Base-by-base conservation (phyloP, 2,329 filamentous ascomycete genomes). In the Xylariomycetidae sp. region DNA sequence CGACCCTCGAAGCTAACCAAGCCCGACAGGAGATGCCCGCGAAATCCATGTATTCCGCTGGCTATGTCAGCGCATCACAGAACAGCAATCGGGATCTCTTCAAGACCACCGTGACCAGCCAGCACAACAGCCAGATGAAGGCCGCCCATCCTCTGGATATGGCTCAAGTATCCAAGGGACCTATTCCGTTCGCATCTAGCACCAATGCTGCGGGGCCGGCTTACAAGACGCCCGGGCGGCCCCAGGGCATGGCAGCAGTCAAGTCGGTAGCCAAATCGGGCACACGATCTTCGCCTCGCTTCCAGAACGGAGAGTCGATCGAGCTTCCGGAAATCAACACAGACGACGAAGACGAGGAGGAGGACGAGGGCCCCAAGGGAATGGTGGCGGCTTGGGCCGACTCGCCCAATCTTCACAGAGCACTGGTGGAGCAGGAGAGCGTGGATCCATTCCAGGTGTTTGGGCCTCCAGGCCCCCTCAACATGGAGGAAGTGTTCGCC, bases 401-500 rank as follows among this genome's bases (percentile, higher is more conserved):
- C 53, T 86, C 86, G 3, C 89, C 90, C 9, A 82, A 86, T 43
- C 74, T 98, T 28, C 77, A 82, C 13, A 70, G 76, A 33, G 75
- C 86, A 35, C 74, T 98, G 17, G 74, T 82, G 38, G 71, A 78
- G 31, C 93, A 98, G 57, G 89, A 98, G 58, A 76, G 79, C 8
- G 73, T 92, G 47, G 88, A 98, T 50, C 86, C 88, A 0, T 77
- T 85, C 51, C 67, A 74, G 23, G 85, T 98, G 33, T 98, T 98
- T 53, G 92, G 92, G 0, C 85, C 86, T 1, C 87, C 94, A 16
- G 81, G 76, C 9, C 85, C 88, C 10, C 70, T 98, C 44, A 86
- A 87, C 52, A 92, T 98, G 82, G 93, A 98, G 52, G 89, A 96
- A 56, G 88, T 95, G 19, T 98, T 98, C 63, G 83, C 74, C 60